Evolutionary conservation across 2,329 filamentous ascomycete species (phyloP), one percentile per base, ranked within the genome.

Genomic region (Clonostachys sp.): DNA sequence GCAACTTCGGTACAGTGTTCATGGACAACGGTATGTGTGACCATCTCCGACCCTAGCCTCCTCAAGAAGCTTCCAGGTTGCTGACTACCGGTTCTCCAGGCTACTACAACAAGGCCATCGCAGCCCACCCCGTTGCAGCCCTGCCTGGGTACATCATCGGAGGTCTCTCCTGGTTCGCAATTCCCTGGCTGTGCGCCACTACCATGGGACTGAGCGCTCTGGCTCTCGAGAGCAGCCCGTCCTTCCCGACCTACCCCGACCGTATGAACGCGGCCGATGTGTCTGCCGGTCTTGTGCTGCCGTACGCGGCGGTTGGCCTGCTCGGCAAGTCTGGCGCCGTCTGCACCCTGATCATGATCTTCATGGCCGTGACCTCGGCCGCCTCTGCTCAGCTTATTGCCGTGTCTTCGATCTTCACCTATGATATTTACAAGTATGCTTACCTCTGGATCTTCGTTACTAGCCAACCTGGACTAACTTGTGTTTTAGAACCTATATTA

Each of bases 51-150:
- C 24, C 24, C 24, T 30, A 10, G 10, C 8, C 24, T 30, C 9
- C 10, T 30, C 24, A 30, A 10, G 8, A 30, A 30, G 24, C 24
- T 10, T 30, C 24, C 24, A 9, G 2, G 24, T 30, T 30, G 9
- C 24, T 30, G 24, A 30, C 24, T 30, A 30, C 24, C 10, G 24
- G 8, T 30, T 9, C 5, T 34, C 13, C 12, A 34, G 35, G 41
- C 10, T 92, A 91, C 71, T 92, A 89, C 70, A 91, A 92, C 74
- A 92, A 94, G 66, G 89, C 89, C 9, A 92, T 95, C 59, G 88
- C 89, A 13, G 88, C 89, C 1, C 85, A 82, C 18, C 88, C 89
- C 5, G 85, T 91, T 2, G 83, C 91, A 53, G 89, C 89, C 2
- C 79, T 95, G 4, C 89, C 88, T 0, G 89, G 89, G n/a, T 95